Base-by-base conservation (phyloP, 345 rosid species). In the Eutrema yunnanense region DNA sequence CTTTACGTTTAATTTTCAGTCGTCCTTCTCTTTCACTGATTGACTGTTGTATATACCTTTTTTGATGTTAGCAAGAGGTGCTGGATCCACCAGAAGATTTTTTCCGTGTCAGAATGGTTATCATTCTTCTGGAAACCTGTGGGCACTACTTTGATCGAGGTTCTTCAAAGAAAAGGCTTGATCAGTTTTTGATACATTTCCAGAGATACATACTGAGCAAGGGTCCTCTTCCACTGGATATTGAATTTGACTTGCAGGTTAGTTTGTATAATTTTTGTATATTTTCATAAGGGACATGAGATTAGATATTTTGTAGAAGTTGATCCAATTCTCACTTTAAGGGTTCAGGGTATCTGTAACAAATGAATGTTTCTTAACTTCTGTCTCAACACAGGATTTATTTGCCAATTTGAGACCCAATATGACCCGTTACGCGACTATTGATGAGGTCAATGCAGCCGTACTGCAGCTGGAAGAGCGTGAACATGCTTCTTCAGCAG, bases 91-190 rank as follows among this genome's bases (percentile, higher is more conserved):
- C 91, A 9, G 98, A 92, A 79, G 99, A 96, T 81, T 92, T 90
- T 84, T 96, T 96, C 82, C 92, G 97, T 51, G 81, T 92, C 74
- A 90, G 98, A 82, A 86, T 96, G 99, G 89, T 92, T 67, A 78
- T 88, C 72, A 90, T 82, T 72, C 98, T 96, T 75, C 89, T 92
- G 48, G 96, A 92, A 83, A 92, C 99, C 32, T 96, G 98, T 69
- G 98, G 99, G 62, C 98, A 87, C 81, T 96, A 90, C 84, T 96
- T 96, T 82, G 95, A 85, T 81, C 87, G 98, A 67, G 99, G 99
- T 40, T 90, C 98, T 69, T 96, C 98, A 50, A 92, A 86, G 84
- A 90, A 92, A 88, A 92, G 90, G 76, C 98, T 96, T 69, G 91
- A 96, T 82, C 87, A 90, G 5, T 96, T 96, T 81, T 75, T 96